Evolutionary conservation across 345 rosid genomes (phyloP).

Genomic region (Hypericum perforatum): DNA sequence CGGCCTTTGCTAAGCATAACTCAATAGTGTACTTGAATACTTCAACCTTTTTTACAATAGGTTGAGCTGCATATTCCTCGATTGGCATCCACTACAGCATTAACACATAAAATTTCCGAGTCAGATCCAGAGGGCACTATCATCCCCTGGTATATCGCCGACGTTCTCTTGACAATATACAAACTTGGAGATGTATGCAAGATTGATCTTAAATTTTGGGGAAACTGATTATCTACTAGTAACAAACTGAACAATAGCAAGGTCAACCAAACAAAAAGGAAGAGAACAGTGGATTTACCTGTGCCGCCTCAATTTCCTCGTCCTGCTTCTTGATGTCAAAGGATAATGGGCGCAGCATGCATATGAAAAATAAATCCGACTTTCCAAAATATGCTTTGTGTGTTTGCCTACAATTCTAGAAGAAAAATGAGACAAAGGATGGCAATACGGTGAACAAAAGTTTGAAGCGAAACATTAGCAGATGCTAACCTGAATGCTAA

Average conservation of each 20-base stretch:
- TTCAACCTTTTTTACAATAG: conserved; percentile 36
- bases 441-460: neutral
- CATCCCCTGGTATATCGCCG: no score
- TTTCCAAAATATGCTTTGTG: conserved; percentile 55
- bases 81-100: conserved; percentile 58
- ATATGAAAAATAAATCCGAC: conserved; percentile 63
- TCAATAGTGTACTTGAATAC: conserved; percentile 32
- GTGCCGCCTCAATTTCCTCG: conserved; percentile 72
- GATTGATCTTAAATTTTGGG: no score
- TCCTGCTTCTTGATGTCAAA: conserved; percentile 65
- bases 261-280: no score
- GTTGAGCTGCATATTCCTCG: conserved; percentile 70
- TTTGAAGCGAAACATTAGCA: neutral
- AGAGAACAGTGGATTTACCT: conserved; percentile 28
- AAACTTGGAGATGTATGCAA: no score
- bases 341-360: conserved; percentile 56
- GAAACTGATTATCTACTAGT: no score
- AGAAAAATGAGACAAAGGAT: conserved; percentile 2
- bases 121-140: neutral
- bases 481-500: conserved; percentile 53
- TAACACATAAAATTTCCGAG: neutral
- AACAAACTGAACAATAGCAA: no score
- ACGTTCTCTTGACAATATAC: no score
- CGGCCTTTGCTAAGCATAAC: conserved; percentile 44
- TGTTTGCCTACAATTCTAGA: conserved; percentile 35